Percentiles rank a stretch among this genome's conserved stretches.
phyloP scores from a whole-genome alignment of 208 protist species.

The Trypanosoma cruzi region DNA sequence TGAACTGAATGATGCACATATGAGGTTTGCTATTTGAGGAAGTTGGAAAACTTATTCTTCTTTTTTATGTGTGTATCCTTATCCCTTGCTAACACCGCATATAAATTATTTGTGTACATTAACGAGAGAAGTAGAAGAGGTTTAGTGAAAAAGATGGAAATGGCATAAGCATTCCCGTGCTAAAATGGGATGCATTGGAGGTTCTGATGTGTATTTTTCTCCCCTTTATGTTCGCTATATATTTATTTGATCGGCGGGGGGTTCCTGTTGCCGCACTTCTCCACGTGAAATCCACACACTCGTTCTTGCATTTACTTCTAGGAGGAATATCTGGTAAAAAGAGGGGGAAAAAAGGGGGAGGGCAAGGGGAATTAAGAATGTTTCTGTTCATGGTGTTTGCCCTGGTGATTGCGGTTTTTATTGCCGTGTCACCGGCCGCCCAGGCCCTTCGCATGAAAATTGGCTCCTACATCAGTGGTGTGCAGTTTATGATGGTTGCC shows the following conservation, averaged over 20 bases:
- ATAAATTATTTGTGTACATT: neutral
- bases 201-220: neutral
- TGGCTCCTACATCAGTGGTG: conserved; percentile 49
- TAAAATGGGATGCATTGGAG: neutral
- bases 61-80: neutral
- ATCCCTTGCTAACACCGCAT: neutral
- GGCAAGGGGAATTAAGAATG: conserved; percentile 35
- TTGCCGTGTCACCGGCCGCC: conserved; percentile 45
- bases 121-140: neutral
- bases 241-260: neutral
- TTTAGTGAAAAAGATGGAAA: neutral
- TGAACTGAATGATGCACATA: conserved; percentile 11
- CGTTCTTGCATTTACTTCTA: neutral
- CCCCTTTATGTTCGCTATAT: neutral
- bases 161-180: neutral
- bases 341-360: neutral
- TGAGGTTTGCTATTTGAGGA: conserved; percentile 24
- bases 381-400: conserved; percentile 73
- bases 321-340: neutral
- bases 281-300: too few relatives aligned
- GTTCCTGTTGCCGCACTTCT: too few relatives aligned
- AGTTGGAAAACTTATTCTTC: neutral
- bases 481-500: conserved; percentile 58
- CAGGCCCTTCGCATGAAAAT: conserved; percentile 52
- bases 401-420: conserved; percentile 50